Evolutionary conservation across 1,139 yeast species (phyloP).

Genomic region (Yamadazyma oceani): DNA sequence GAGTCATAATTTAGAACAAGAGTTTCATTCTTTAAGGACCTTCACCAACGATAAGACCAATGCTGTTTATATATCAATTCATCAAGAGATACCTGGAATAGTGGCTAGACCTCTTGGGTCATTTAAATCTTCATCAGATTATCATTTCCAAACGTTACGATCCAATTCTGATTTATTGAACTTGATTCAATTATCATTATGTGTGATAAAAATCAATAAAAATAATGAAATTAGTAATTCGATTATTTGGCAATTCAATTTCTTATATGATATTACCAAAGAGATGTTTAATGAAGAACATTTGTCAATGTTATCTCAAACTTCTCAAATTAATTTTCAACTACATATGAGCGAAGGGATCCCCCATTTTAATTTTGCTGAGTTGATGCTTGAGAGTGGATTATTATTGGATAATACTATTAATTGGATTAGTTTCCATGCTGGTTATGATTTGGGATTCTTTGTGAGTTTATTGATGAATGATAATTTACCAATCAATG

Average conservation of each 20-base stretch:
- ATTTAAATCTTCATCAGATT: constrained; percentile 85
- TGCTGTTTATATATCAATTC: constrained; percentile 60
- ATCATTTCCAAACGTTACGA: constrained; percentile 93
- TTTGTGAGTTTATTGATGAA: constrained; percentile 75
- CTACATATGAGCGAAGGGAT: constrained; percentile 79
- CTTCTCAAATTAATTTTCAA: constrained; percentile 81
- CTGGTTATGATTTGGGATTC: constrained; percentile 95
- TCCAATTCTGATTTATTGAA: constrained; percentile 85
- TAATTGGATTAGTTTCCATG: constrained; percentile 90
- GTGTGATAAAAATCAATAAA: constrained; percentile 68
- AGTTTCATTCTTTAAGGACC: constrained; percentile 71
- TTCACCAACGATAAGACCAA: constrained; percentile 66
- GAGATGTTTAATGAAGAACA: constrained; percentile 87
- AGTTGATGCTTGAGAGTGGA: constrained; percentile 83
- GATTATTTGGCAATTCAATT: constrained; percentile 94
- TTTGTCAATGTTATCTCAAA: constrained; percentile 65
- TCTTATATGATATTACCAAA: constrained; percentile 68
- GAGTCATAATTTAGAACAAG: constrained; percentile 80
- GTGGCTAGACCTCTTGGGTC: constrained; percentile 97
- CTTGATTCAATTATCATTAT: constrained; percentile 84
- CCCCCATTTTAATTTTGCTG: constrained; percentile 78
- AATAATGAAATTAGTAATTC: constrained; percentile 66
- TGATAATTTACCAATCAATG: constrained; percentile 76
- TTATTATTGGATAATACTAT: constrained; percentile 69
- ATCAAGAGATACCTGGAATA: constrained; percentile 95